Evolutionary conservation across 1,284 basidiomycete species (phyloP).

Genomic region (Cutaneotrichosporon sp.): DNA sequence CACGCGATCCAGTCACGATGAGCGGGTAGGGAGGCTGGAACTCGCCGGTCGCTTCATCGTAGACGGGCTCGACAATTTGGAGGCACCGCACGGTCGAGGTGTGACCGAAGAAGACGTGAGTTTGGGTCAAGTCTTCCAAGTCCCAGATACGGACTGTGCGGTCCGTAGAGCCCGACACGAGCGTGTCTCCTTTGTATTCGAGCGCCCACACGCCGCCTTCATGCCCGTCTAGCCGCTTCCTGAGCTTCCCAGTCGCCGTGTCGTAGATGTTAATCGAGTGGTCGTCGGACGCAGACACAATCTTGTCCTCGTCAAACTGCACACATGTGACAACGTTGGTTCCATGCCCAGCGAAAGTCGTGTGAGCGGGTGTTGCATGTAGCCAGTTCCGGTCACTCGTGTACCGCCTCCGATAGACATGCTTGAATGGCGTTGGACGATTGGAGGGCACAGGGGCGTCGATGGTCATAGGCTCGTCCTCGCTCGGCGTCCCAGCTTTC

Average conservation of each 20-base stretch:
- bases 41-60: conserved; percentile 46
- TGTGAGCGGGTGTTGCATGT: conserved; percentile 52
- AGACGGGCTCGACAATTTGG: conserved; percentile 50
- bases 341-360: conserved; percentile 79
- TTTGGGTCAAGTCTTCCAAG: conserved; percentile 68
- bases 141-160: conserved; percentile 93
- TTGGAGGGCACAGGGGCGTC: conserved; percentile 9
- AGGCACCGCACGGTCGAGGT: conserved; percentile 71
- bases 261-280: conserved; percentile 90
- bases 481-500: conserved; percentile 28
- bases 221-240: conserved; percentile 75
- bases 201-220: conserved; percentile 95
- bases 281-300: conserved; percentile 69
- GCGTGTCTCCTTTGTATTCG: conserved; percentile 63
- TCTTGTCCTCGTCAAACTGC: conserved; percentile 84
- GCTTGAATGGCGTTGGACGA: conserved; percentile 38
- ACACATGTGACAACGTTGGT: conserved; percentile 88
- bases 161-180: conserved; percentile 91
- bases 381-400: conserved; percentile 58
- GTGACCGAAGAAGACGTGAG: conserved; percentile 87
- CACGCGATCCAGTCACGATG: conserved; percentile 89
- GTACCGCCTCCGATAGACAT: conserved; percentile 47
- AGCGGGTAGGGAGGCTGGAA: conserved; percentile 57
- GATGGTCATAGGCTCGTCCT: conserved; percentile 30
- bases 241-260: conserved; percentile 68